phyloP scores from a whole-genome alignment of 1,284 basidiomycete species.

The Bjerkandera adusta region DNA sequence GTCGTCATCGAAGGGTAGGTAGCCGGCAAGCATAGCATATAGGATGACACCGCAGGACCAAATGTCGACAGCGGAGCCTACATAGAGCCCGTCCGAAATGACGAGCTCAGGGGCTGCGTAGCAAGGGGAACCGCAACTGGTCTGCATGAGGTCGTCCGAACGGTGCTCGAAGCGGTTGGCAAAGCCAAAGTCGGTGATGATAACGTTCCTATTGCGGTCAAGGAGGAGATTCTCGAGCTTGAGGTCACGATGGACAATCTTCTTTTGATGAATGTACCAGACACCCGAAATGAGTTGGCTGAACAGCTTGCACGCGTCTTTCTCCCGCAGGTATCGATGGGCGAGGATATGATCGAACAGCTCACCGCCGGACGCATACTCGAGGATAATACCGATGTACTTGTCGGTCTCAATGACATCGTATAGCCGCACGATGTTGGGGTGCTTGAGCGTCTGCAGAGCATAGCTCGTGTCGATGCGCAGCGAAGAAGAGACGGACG shows the following conservation, averaged over 20 bases:
- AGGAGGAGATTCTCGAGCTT: conserved; percentile 98
- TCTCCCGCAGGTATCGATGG: conserved; percentile 94
- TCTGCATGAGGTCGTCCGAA: conserved; percentile 96
- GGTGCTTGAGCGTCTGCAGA: conserved; percentile 88
- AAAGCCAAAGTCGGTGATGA: conserved; percentile 99
- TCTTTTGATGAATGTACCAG: conserved; percentile 98
- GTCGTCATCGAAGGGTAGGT: conserved; percentile 99
- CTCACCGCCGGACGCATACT: conserved; percentile 97
- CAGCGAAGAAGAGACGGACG: conserved; percentile 14
- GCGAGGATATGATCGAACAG: conserved; percentile 99
- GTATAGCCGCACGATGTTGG: conserved; percentile 97
- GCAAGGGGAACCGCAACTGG: conserved; percentile 95
- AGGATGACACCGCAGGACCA: conserved; percentile 99
- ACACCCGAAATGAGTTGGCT: conserved; percentile 98
- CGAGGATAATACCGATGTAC: conserved; percentile 99
- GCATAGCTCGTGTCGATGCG: conserved; percentile 10
- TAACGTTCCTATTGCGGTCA: conserved; percentile 96
- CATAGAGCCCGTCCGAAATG: conserved; percentile 95
- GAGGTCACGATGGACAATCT: conserved; percentile 98
- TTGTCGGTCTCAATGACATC: conserved; percentile 99
- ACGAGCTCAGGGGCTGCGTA: conserved; percentile 99
- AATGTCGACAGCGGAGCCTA: conserved; percentile 98
- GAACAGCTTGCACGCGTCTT: conserved; percentile 94
- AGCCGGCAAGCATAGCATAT: conserved; percentile 99
- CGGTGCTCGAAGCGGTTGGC: conserved; percentile 96